Percentiles rank a stretch among this genome's conserved stretches.
Conservation (phyloP, 2,329 filamentous ascomycete genomes). For the Neopestalotiopsis rosae region DNA sequence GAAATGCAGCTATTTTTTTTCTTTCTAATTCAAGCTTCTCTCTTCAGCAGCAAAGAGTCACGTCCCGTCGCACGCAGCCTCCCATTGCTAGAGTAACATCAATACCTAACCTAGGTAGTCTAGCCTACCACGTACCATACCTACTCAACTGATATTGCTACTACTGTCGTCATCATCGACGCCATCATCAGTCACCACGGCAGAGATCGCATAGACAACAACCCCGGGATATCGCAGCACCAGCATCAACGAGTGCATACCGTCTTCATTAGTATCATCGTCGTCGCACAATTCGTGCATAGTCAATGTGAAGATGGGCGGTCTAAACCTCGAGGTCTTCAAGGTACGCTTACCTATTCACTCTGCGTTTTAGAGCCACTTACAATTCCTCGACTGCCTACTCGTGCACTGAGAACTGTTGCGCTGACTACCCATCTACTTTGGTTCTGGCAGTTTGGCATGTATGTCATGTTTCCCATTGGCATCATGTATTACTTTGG, state of each 20-base stretch:
- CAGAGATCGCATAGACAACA: too few relatives aligned
- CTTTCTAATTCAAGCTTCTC: not conserved
- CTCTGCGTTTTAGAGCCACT: not conserved
- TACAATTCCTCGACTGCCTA: not conserved
- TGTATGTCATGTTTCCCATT: conserved; percentile 99
- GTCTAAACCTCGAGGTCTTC: conserved; percentile 92
- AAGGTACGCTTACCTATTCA: conserved; percentile 66
- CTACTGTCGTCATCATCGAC: too few relatives aligned
- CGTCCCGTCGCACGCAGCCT: too few relatives aligned
- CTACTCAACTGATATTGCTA: too few relatives aligned
- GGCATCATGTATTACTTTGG: conserved; percentile 99
- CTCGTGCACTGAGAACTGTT: not conserved
- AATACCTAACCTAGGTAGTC: too few relatives aligned
- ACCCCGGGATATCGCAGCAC: too few relatives aligned
- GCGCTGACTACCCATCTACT: conserved; percentile 6
- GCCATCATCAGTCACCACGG: too few relatives aligned
- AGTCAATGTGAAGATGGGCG: conserved; percentile 62
- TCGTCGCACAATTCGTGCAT: conserved; percentile 25
- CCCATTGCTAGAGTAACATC: too few relatives aligned
- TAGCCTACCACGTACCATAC: too few relatives aligned
- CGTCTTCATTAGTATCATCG: not conserved
- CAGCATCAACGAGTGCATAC: not conserved
- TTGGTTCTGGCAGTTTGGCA: conserved; percentile 78
- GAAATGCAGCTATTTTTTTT: not conserved
- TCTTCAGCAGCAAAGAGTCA: too few relatives aligned